Evolutionary conservation across 2,329 filamentous ascomycete species (phyloP).

Genomic region (Ophiostoma perfectum): DNA sequence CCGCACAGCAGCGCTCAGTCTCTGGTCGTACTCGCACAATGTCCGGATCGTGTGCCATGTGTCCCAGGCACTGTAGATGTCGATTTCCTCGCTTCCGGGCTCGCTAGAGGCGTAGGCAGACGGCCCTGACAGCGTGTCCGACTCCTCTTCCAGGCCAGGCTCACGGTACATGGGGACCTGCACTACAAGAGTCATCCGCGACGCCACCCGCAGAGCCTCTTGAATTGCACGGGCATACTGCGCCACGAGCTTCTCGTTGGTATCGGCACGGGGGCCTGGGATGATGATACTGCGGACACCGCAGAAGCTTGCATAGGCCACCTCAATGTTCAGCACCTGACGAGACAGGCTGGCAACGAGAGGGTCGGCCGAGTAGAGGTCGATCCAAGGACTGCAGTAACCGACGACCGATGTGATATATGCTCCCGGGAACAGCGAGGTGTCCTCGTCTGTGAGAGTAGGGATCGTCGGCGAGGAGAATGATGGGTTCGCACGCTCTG

Average conservation of each 20-base stretch:
- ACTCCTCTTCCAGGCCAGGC: constrained; percentile 50
- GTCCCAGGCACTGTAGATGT: constrained; percentile 81
- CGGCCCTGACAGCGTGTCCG: constrained; percentile 49
- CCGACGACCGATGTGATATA: constrained; percentile 69
- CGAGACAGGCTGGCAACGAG: constrained; percentile 79
- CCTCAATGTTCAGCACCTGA: constrained; percentile 83
- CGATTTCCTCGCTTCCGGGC: constrained; percentile 46
- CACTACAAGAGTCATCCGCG: constrained; percentile 73
- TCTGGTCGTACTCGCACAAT: constrained; percentile 75
- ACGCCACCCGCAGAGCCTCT: constrained; percentile 69
- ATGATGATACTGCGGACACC: constrained; percentile 80
- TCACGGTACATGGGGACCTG: constrained; percentile 79
- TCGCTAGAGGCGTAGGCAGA: constrained; percentile 29
- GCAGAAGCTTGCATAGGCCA: constrained; percentile 93
- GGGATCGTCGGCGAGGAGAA: constrained; percentile 53
- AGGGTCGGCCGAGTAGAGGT: constrained; percentile 76
- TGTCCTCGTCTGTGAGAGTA: constrained; percentile 74
- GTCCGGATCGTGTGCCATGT: constrained; percentile 85
- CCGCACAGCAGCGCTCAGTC: constrained; percentile 65
- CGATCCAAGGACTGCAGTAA: constrained; percentile 86
- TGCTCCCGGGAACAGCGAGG: constrained; percentile 62
- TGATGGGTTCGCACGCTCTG: constrained; percentile 41
- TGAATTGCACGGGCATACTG: constrained; percentile 81
- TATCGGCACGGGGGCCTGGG: constrained; percentile 62
- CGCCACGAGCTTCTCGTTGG: constrained; percentile 49